phyloP scores from a whole-genome alignment of 1,139 yeast genomes.

The Kazachstania sp. region DNA sequence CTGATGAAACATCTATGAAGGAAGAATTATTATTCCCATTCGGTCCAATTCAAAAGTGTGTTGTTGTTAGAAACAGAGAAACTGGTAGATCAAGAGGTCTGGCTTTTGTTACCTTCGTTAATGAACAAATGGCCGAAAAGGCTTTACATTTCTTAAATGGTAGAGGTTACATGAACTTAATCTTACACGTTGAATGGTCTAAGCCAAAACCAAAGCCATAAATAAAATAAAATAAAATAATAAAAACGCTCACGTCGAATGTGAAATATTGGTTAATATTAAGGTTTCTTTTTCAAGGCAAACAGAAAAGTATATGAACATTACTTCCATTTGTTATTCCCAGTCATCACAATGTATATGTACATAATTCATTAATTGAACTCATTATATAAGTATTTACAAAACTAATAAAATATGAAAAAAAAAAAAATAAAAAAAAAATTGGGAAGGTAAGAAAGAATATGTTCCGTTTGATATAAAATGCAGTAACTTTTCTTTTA shows the following conservation, averaged over 20 bases:
- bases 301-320: neutral
- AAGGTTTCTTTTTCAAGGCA: neutral
- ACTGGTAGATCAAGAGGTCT: slow-evolving; percentile 94
- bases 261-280: neutral
- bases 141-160: slow-evolving; percentile 80
- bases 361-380: slow-evolving; percentile 1
- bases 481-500: neutral
- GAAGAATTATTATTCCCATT: slow-evolving; percentile 62
- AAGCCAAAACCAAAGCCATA: slow-evolving; percentile 32
- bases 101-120: slow-evolving; percentile 85
- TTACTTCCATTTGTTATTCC: neutral
- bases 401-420: neutral
- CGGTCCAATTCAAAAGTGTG: slow-evolving; percentile 73
- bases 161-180: slow-evolving; percentile 86
- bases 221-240: neutral
- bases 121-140: slow-evolving; percentile 60
- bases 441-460: neutral
- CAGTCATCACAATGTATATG: slow-evolving; percentile 3
- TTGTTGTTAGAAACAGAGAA: slow-evolving; percentile 82
- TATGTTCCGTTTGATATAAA: neutral
- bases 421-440: too few relatives aligned
- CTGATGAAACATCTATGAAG: slow-evolving; percentile 76
- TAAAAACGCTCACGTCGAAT: neutral
- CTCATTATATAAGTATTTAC: neutral
- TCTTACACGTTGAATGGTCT: slow-evolving; percentile 65